Base-by-base conservation (phyloP, 1,284 basidiomycete species). In the Rhodotorula sp. region DNA sequence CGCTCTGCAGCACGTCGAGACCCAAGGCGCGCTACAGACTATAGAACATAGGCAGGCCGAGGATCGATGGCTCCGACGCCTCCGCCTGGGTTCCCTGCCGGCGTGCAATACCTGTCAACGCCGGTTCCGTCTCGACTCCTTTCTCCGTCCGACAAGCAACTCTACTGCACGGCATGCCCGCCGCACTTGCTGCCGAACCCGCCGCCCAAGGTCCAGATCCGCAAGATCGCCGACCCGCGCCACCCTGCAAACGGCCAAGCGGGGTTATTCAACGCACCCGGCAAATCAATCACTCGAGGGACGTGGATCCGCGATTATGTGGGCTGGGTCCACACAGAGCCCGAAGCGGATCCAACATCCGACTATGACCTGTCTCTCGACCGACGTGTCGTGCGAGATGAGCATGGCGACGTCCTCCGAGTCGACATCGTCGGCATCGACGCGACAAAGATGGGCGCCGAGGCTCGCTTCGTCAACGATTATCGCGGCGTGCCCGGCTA, bases 281-380 rank as follows among this genome's bases (percentile, higher is more conserved):
- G 84, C 69, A 90, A 88, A 77, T 88, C 95, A 37, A 82, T 85
- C 2, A 82, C 86, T 6, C 84, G 85, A 62, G 85, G 68, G 3
- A 70, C 87, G 26, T 86, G 88, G 74, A 86, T 95, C 58, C 79
- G 94, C 12, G 88, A 92, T 67, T 96, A 96, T 78, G 81, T 90
- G 42, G 94, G 93, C 49, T 86, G 93, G 77, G 84, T 95, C n/a
- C 91, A 92, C 76, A 86, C 85, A 75, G 87, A 91, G 76, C 86
- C 87, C 51, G 85, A 91, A 66, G 82, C 82, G 29, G 80, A 84
- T 33, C 90, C 88, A 3, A n/a, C 26, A 8, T 62, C 57, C 24
- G 88, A 95, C 80, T 96, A 96, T 79, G 94, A 96, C 81, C 83
- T 96, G 51, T 91, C 88, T 6, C 84, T 95, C 7, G 89, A 62